phyloP scores from a whole-genome alignment of 1,284 basidiomycete species.

The Apiotrichum porosum region DNA sequence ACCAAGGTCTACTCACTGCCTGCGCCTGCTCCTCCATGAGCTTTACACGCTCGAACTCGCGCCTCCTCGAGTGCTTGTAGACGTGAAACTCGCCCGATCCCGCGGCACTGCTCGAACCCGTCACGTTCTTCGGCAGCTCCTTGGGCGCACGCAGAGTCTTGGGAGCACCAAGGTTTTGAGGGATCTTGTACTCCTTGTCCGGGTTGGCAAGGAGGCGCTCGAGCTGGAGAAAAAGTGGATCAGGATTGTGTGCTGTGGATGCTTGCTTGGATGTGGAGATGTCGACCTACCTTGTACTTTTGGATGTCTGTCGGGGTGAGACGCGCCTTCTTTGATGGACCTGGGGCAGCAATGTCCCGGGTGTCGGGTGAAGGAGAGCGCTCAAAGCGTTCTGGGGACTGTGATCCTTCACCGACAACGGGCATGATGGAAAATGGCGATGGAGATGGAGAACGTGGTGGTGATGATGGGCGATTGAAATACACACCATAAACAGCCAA shows the following conservation, averaged over 20 bases:
- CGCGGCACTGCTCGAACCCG: slow-evolving; percentile 80
- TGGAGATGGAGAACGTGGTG: background rate
- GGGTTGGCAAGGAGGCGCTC: slow-evolving; percentile 84
- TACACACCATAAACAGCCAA: too few relatives aligned
- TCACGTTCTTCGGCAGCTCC: slow-evolving; percentile 99
- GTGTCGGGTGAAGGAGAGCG: slow-evolving; percentile 11
- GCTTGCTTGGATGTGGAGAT: too few relatives aligned
- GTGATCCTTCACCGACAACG: slow-evolving; percentile 5
- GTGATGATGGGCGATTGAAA: too few relatives aligned
- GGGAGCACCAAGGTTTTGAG: slow-evolving; percentile 34
- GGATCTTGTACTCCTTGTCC: slow-evolving; percentile 68
- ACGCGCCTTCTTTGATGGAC: slow-evolving; percentile 21
- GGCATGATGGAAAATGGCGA: slow-evolving; percentile 9
- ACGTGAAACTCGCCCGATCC: slow-evolving; percentile 97
- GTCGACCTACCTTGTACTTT: slow-evolving; percentile 21
- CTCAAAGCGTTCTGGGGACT: slow-evolving; percentile 12
- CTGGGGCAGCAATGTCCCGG: background rate
- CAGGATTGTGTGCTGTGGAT: background rate
- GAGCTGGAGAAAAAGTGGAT: slow-evolving; percentile 53
- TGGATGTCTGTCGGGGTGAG: slow-evolving; percentile 30
- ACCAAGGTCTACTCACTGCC: slow-evolving; percentile 57
- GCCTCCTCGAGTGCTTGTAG: slow-evolving; percentile 87
- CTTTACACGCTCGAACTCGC: slow-evolving; percentile 92
- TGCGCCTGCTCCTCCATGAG: slow-evolving; percentile 76
- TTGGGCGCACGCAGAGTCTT: slow-evolving; percentile 59